Conservation (phyloP, 768 basidiomycete species). For the Russula vinacea region DNA sequence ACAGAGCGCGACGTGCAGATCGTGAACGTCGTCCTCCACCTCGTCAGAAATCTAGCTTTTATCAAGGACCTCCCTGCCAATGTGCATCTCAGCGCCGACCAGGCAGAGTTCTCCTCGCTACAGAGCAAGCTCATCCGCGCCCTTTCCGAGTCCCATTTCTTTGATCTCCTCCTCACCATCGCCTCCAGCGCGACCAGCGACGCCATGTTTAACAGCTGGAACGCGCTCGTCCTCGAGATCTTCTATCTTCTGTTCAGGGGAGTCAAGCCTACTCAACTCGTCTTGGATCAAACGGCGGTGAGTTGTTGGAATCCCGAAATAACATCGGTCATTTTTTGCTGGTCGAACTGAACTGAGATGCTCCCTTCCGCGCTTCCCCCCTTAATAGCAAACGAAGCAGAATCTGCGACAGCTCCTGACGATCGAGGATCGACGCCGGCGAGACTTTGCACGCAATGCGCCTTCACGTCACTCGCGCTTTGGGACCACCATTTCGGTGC, state of each 20-base stretch:
- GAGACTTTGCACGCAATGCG: conserved; percentile 49
- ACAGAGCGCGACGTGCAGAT: conserved; percentile 79
- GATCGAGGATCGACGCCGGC: conserved; percentile 64
- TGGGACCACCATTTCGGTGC: conserved; percentile 89
- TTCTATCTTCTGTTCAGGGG: conserved; percentile 87
- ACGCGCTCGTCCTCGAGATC: conserved; percentile 89
- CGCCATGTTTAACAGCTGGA: conserved; percentile 79
- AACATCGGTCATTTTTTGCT: too few relatives aligned
- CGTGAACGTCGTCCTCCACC: conserved; percentile 82
- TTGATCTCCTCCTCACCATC: conserved; percentile 80
- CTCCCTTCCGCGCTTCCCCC: neutral
- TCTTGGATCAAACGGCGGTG: conserved; percentile 65
- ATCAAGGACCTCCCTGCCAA: conserved; percentile 83
- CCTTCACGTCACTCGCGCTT: conserved; percentile 91
- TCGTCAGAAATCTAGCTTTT: conserved; percentile 90
- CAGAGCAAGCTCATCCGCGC: conserved; percentile 74
- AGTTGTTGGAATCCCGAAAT: neutral
- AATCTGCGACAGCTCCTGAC: conserved; percentile 74
- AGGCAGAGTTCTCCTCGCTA: conserved; percentile 71
- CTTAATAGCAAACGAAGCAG: conserved; percentile 59
- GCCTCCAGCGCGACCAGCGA: conserved; percentile 75
- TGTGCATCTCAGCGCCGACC: conserved; percentile 68
- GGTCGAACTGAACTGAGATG: neutral
- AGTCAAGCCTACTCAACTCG: conserved; percentile 58
- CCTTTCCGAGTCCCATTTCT: conserved; percentile 65